Conservation (phyloP, 106 monocot genomes). For the Hemerocallis citrina region DNA sequence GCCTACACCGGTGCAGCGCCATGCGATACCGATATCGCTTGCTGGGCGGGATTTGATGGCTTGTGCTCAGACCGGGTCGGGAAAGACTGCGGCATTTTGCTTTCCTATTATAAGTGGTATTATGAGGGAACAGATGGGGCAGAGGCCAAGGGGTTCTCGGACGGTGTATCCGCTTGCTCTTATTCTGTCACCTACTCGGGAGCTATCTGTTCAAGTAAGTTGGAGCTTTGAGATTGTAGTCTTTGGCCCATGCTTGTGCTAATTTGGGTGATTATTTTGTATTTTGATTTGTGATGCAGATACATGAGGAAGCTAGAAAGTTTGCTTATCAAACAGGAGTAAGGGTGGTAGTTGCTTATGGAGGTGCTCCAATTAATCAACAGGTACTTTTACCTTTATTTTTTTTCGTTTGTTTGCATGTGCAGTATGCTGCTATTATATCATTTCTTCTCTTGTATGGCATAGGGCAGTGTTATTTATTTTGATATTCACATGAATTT, state of each 20-base stretch:
- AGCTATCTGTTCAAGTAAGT: conserved; percentile 76
- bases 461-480: background rate
- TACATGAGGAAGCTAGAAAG: conserved; percentile 70
- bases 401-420: background rate
- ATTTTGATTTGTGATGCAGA: conserved; percentile 22
- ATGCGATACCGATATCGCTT: conserved; percentile 85
- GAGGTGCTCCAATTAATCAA: conserved; percentile 62
- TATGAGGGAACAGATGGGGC: conserved; percentile 38
- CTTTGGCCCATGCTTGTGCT: background rate
- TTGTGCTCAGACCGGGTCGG: conserved; percentile 96
- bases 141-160: conserved; percentile 35
- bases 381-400: conserved; percentile 38
- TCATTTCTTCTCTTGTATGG: too few species aligned
- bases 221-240: background rate
- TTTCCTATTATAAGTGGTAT: conserved; percentile 94
- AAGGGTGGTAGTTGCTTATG: conserved; percentile 68
- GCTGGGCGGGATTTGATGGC: conserved; percentile 94
- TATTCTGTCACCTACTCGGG: conserved; percentile 80
- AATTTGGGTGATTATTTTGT: background rate
- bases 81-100: conserved; percentile 97
- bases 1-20: conserved; percentile 89
- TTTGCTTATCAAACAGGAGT: conserved; percentile 82
- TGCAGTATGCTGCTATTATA: too few species aligned
- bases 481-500: background rate
- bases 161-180: conserved; percentile 67